These are phyloP conservation scores for Botryotinia convoluta DNA, from an alignment of 2,329 filamentous ascomycete species.

Conservation along the genomic window DNA sequence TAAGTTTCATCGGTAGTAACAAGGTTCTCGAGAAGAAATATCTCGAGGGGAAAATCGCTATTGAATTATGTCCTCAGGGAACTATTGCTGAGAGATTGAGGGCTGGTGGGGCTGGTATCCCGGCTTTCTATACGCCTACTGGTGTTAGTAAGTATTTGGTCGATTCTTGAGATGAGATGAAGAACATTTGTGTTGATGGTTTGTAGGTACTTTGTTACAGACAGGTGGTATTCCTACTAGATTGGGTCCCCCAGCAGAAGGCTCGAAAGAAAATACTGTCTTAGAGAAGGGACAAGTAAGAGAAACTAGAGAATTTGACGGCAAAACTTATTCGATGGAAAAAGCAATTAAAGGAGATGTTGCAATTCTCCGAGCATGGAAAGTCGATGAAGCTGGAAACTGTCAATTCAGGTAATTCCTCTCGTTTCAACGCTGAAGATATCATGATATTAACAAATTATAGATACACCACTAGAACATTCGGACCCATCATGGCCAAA, in stretches of 20 bases:
- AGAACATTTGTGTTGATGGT: background rate
- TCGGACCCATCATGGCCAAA: conserved; percentile 75
- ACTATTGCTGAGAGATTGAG: conserved; percentile 69
- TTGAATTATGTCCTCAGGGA: conserved; percentile 74
- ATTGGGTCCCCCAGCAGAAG: conserved; percentile 52
- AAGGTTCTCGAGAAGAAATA: conserved; percentile 73
- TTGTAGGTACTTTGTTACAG: conserved; percentile 59
- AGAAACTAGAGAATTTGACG: conserved; percentile 70
- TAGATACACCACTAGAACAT: conserved; percentile 68
- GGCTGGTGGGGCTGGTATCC: conserved; percentile 70
- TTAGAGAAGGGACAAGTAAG: conserved; percentile 62
- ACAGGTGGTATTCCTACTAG: conserved; percentile 65
- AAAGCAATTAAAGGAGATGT: conserved; percentile 72
- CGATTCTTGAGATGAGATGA: too few relatives aligned
- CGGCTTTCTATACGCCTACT: conserved; percentile 76
- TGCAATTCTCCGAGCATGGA: conserved; percentile 73
- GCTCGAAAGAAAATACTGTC: conserved; percentile 39
- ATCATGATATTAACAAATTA: background rate
- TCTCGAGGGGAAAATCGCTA: conserved; percentile 65
- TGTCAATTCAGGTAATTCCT: conserved; percentile 42
- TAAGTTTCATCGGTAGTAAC: conserved; percentile 75
- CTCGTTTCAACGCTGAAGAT: conserved; percentile 31
- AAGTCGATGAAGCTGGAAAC: conserved; percentile 73
- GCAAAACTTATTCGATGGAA: conserved; percentile 73
- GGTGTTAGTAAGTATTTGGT: conserved; percentile 53